A percentile compares a stretch with the other conserved stretches of the same genome.
These are phyloP conservation scores for Trifolium subterraneum DNA, from an alignment of 306 rosid species.

Conservation along the genomic window DNA sequence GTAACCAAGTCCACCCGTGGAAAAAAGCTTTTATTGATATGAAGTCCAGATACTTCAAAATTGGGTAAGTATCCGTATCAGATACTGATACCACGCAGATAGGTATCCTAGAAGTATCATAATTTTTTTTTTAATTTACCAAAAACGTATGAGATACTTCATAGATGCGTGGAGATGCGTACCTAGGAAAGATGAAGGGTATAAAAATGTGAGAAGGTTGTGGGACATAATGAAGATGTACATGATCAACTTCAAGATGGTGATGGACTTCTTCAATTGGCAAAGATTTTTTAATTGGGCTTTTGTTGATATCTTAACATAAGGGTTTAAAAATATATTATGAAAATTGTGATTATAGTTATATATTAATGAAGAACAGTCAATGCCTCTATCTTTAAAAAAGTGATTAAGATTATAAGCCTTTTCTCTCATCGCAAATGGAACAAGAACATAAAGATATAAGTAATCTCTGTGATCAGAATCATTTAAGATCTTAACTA, in stretches of 20 bases:
- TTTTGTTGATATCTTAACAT: background rate
- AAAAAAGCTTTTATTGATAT: background rate
- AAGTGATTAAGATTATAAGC: constrained; percentile 10
- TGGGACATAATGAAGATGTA: too few species aligned
- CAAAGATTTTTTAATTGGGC: background rate
- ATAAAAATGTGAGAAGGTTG: too few species aligned
- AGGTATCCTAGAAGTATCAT: background rate
- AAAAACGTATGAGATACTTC: background rate
- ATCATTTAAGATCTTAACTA: constrained; percentile 9
- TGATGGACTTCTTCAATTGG: too few species aligned
- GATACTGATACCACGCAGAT: background rate
- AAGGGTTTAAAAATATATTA: too few species aligned
- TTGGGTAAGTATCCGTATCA: background rate
- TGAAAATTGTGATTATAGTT: too few species aligned
- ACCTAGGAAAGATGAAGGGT: background rate
- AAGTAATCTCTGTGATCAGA: background rate
- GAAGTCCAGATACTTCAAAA: background rate
- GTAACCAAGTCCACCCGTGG: background rate
- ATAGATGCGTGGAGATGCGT: background rate
- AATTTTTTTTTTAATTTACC: too few species aligned
- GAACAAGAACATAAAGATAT: constrained; percentile 13
- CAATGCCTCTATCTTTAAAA: too few species aligned
- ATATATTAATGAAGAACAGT: too few species aligned
- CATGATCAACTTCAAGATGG: too few species aligned
- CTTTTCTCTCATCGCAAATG: background rate